Percentiles rank a stretch among this genome's conserved stretches.
Evolutionary conservation across 2,329 filamentous ascomycete genomes (phyloP).

Genomic region (Venturia effusa): DNA sequence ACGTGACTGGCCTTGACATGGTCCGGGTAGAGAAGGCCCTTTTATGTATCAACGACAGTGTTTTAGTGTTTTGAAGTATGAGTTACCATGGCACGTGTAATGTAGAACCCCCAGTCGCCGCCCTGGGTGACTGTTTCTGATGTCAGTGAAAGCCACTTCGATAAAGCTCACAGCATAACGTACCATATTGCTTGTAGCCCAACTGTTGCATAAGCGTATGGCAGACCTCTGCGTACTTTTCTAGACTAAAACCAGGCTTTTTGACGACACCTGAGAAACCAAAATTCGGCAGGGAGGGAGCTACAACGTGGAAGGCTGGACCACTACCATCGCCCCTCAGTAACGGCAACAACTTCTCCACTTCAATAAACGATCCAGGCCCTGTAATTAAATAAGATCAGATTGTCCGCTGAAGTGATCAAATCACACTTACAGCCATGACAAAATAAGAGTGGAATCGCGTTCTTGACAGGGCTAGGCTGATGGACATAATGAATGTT

Average conservation of each 20-base stretch:
- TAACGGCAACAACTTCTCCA: constrained; percentile 46
- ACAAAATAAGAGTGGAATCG: constrained; percentile 56
- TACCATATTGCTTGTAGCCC: constrained; percentile 51
- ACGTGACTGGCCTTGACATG: constrained; percentile 50
- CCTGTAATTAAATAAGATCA: constrained; percentile 22
- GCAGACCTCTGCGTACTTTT: constrained; percentile 45
- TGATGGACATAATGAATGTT: constrained; percentile 57
- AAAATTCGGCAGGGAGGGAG: constrained; percentile 45
- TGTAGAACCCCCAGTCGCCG: constrained; percentile 60
- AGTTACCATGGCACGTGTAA: constrained; percentile 43
- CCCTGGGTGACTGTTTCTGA: constrained; percentile 38
- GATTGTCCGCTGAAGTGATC: neutral
- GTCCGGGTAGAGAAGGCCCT: constrained; percentile 45
- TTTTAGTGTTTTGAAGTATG: neutral
- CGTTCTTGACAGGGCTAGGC: constrained; percentile 36
- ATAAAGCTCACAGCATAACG: constrained; percentile 3
- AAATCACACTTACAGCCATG: constrained; percentile 44
- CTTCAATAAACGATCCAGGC: constrained; percentile 61
- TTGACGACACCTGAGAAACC: constrained; percentile 40
- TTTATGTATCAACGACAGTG: constrained; percentile 21
- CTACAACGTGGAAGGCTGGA: constrained; percentile 43
- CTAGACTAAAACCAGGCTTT: constrained; percentile 46
- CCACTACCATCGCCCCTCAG: constrained; percentile 27
- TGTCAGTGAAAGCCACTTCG: neutral
- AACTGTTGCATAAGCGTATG: constrained; percentile 60